These are phyloP conservation scores for Phialophora verrucosa DNA, from an alignment of 2,329 filamentous ascomycete species.

Conservation along the genomic window DNA sequence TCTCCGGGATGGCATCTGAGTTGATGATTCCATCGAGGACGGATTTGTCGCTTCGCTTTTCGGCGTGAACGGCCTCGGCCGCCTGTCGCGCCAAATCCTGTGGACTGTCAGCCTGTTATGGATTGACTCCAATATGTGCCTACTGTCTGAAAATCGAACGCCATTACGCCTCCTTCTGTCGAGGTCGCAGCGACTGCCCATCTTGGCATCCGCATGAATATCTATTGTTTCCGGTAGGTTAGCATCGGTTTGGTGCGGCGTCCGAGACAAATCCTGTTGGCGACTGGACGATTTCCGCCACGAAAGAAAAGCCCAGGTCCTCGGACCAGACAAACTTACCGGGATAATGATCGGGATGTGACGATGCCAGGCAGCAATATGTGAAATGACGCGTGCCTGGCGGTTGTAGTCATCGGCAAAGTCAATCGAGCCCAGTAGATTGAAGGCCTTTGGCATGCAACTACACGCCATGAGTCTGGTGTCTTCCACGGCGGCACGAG, in stretches of 20 bases:
- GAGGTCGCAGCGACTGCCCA: constrained; percentile 33
- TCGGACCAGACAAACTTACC: neutral
- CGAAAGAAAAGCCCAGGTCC: neutral
- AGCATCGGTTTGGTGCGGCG: neutral
- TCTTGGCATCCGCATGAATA: constrained; percentile 36
- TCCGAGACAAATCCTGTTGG: neutral
- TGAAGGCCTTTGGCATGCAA: constrained; percentile 35
- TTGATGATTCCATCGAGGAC: constrained; percentile 37
- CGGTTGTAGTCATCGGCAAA: constrained; percentile 38
- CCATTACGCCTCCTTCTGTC: constrained; percentile 32
- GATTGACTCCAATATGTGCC: constrained; percentile 2
- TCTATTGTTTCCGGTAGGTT: neutral
- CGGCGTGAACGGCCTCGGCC: constrained; percentile 23
- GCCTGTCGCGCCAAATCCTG: constrained; percentile 33
- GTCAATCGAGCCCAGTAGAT: constrained; percentile 36
- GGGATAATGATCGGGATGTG: constrained; percentile 38
- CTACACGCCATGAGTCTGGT: constrained; percentile 3
- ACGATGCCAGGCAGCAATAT: constrained; percentile 36
- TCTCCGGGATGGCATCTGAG: constrained; percentile 41
- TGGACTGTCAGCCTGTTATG: constrained; percentile 10
- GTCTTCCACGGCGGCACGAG: neutral
- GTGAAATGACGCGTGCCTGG: constrained; percentile 32
- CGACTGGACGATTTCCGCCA: neutral
- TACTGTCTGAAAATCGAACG: constrained; percentile 37
- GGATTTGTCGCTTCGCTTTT: constrained; percentile 38